A percentile compares a stretch with the other conserved stretches of the same genome.
Conservation (phyloP, 441 rosid species). For the Pelargonium fulgidum region DNA sequence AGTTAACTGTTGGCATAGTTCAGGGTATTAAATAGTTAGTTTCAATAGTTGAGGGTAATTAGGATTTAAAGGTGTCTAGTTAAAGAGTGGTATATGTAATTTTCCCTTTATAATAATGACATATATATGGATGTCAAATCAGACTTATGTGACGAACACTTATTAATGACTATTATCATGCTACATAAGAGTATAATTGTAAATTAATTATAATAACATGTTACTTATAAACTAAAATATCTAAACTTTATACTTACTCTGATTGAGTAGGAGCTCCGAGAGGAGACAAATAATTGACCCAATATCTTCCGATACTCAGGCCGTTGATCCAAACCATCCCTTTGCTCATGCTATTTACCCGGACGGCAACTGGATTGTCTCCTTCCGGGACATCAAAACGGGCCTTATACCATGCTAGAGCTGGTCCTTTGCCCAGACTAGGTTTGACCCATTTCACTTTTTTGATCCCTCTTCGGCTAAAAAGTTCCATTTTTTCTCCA, state of each 20-base stretch:
- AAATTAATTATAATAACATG: too few relatives aligned
- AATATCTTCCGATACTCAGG: conserved; percentile 70
- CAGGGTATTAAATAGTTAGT: too few relatives aligned
- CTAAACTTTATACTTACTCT: conserved; percentile 36
- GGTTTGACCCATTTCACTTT: conserved; percentile 37
- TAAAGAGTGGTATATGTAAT: too few relatives aligned
- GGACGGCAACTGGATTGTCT: conserved; percentile 42
- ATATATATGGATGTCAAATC: too few relatives aligned
- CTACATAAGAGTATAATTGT: too few relatives aligned
- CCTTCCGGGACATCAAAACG: conserved; percentile 70
- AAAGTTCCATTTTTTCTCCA: conserved; percentile 38
- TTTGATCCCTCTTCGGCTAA: conserved; percentile 34
- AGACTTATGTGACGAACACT: too few relatives aligned
- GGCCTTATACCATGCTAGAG: conserved; percentile 63
- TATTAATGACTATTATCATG: too few relatives aligned
- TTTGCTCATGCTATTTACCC: conserved; percentile 61
- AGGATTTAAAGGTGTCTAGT: too few relatives aligned
- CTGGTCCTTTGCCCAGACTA: conserved; percentile 13
- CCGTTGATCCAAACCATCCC: conserved; percentile 92
- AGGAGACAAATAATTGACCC: conserved; percentile 77
- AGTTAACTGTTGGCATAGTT: too few relatives aligned
- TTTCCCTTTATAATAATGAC: too few relatives aligned
- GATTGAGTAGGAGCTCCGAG: conserved; percentile 57
- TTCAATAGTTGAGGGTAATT: too few relatives aligned
- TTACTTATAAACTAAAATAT: too few relatives aligned